A percentile compares a stretch with the other conserved stretches of the same genome.
phyloP scores from a whole-genome alignment of 2,329 filamentous ascomycete species.

The Xylaria sp. region DNA sequence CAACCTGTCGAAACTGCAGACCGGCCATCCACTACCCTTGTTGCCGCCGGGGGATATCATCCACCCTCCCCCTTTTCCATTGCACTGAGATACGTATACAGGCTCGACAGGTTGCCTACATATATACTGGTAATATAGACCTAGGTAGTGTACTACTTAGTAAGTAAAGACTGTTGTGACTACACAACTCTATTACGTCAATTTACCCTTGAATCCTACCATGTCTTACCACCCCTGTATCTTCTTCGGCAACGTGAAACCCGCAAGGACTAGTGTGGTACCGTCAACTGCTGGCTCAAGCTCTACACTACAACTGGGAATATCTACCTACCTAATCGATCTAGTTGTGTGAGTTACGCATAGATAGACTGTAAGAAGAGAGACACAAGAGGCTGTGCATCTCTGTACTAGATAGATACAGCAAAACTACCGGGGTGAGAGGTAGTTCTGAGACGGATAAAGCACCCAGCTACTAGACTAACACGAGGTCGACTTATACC shows the following conservation, averaged over 20 bases:
- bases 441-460: background rate
- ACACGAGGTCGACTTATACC: slow-evolving; percentile 6
- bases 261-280: background rate
- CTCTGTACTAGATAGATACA: background rate
- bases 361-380: background rate
- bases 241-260: background rate
- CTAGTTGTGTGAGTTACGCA: background rate
- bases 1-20: slow-evolving; percentile 1
- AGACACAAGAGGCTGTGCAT: background rate
- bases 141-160: too few species aligned
- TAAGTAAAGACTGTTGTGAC: slow-evolving; percentile 3
- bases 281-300: background rate
- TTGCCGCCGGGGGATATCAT: slow-evolving; percentile 21
- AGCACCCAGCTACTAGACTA: background rate
- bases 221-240: background rate
- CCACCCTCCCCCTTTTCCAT: background rate
- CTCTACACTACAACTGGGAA: background rate
- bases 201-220: slow-evolving; percentile 8
- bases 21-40: slow-evolving; percentile 20
- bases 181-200: slow-evolving; percentile 33
- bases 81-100: background rate
- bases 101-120: background rate
- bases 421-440: background rate
- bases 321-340: background rate
- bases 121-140: background rate